These are phyloP conservation scores for Pseudoperonospora humuli DNA, from an alignment of 352 stramenopile genomes.

Conservation along the genomic window DNA sequence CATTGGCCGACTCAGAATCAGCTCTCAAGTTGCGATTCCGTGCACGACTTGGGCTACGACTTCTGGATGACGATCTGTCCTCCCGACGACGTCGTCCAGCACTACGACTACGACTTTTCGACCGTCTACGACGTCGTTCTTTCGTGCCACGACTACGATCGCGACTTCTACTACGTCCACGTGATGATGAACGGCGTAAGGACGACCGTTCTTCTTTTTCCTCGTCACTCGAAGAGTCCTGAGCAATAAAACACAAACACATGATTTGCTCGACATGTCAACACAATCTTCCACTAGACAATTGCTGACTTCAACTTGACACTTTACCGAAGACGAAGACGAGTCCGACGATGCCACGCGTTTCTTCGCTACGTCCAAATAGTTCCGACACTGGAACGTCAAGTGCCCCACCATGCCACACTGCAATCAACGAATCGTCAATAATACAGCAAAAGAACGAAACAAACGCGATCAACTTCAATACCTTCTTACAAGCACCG, in stretches of 20 bases:
- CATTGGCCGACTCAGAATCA: slow-evolving; percentile 7
- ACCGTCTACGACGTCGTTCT: slow-evolving; percentile 7
- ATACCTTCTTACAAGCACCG: slow-evolving; percentile 79
- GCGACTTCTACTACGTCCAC: slow-evolving; percentile 25
- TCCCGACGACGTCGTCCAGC: slow-evolving; percentile 12
- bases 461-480: background rate
- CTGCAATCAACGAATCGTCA: slow-evolving; percentile 19
- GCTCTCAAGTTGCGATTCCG: slow-evolving; percentile 14
- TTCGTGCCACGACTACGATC: slow-evolving; percentile 28
- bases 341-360: slow-evolving; percentile 23
- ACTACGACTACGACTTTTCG: slow-evolving; percentile 17
- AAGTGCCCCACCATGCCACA: slow-evolving; percentile 89
- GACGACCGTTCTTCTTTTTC: slow-evolving; percentile 27
- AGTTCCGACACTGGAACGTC: slow-evolving; percentile 87
- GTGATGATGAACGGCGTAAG: slow-evolving; percentile 15
- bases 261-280: slow-evolving; percentile 2
- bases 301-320: slow-evolving; percentile 2
- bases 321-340: slow-evolving; percentile 33
- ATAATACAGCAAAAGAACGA: background rate
- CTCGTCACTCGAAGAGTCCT: slow-evolving; percentile 44
- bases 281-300: background rate
- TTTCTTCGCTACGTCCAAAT: slow-evolving; percentile 44
- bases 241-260: slow-evolving; percentile 1
- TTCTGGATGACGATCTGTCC: slow-evolving; percentile 10
- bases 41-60: slow-evolving; percentile 20